Conservation (phyloP, 2,329 filamentous ascomycete genomes). For the Venturia carpophila region DNA sequence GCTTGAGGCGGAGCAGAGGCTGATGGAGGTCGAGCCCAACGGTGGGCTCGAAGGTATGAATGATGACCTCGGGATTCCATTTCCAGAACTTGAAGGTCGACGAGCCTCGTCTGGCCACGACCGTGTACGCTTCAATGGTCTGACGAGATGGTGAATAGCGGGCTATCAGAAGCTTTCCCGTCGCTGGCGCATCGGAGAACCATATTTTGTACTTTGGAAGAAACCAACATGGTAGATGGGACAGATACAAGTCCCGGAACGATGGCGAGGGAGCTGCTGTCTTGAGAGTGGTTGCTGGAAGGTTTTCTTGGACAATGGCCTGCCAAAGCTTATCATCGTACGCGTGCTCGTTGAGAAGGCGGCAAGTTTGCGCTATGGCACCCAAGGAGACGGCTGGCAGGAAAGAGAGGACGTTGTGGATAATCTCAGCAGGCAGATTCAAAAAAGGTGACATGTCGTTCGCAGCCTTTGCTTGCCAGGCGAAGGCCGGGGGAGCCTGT, state of each 20-base stretch:
- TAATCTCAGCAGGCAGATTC: slow-evolving; percentile 62
- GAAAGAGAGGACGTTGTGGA: slow-evolving; percentile 62
- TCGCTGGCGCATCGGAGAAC: slow-evolving; percentile 69
- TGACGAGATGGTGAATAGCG: slow-evolving; percentile 66
- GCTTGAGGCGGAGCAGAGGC: slow-evolving; percentile 47
- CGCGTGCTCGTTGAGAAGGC: slow-evolving; percentile 49
- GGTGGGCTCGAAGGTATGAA: slow-evolving; percentile 64
- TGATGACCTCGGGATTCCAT: slow-evolving; percentile 55
- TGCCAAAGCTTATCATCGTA: slow-evolving; percentile 66
- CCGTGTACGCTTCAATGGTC: slow-evolving; percentile 71
- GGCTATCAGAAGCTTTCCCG: slow-evolving; percentile 66
- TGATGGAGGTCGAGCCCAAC: slow-evolving; percentile 67
- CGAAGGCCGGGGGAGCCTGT: background rate
- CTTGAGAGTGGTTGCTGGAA: slow-evolving; percentile 41
- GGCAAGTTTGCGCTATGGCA: slow-evolving; percentile 54
- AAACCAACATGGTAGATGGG: slow-evolving; percentile 79
- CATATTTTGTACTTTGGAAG: slow-evolving; percentile 72
- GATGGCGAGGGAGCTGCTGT: slow-evolving; percentile 51
- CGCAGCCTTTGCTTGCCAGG: background rate
- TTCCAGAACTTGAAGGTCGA: slow-evolving; percentile 56
- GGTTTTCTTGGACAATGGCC: slow-evolving; percentile 57
- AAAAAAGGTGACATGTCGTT: background rate
- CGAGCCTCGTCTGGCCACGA: slow-evolving; percentile 56
- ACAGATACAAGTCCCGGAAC: slow-evolving; percentile 64
- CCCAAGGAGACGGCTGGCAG: slow-evolving; percentile 59